These are phyloP conservation scores for Brassica napus DNA, from an alignment of 345 rosid species.

Conservation along the genomic window DNA sequence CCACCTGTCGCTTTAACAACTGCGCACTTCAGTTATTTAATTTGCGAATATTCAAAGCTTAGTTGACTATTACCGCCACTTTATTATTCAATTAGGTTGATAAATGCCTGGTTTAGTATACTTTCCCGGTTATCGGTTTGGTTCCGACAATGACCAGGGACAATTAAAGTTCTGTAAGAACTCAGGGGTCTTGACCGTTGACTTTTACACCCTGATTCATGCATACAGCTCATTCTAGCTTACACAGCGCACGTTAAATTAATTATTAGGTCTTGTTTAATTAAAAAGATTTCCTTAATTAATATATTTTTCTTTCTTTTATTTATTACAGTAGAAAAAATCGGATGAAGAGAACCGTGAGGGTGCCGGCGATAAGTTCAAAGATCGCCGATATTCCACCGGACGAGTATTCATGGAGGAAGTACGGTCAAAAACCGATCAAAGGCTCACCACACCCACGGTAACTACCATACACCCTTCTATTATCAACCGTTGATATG, in stretches of 20 bases:
- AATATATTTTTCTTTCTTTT: not conserved
- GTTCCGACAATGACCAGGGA: not conserved
- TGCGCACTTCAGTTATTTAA: slow-evolving; percentile 16
- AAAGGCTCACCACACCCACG: slow-evolving; percentile 96
- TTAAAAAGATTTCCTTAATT: not conserved
- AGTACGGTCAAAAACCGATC: slow-evolving; percentile 96
- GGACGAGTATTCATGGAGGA: slow-evolving; percentile 93
- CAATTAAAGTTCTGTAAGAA: not conserved
- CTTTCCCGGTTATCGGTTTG: not conserved
- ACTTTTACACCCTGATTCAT: not conserved
- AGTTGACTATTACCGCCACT: slow-evolving; percentile 27
- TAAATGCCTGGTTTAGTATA: slow-evolving; percentile 18
- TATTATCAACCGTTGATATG: slow-evolving; percentile 16
- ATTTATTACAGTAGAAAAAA: slow-evolving; percentile 54
- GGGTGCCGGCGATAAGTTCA: slow-evolving; percentile 86
- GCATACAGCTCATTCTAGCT: slow-evolving; percentile 4
- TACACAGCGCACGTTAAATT: not conserved
- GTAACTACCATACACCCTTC: slow-evolving; percentile 42
- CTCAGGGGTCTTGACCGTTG: not conserved
- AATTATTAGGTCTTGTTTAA: not conserved
- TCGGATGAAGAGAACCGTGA: slow-evolving; percentile 65
- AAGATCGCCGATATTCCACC: slow-evolving; percentile 94
- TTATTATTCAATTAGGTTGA: not conserved
- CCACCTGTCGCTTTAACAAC: slow-evolving; percentile 28
- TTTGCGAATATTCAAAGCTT: not conserved